These are phyloP conservation scores for Ilyonectria sp. DNA, from an alignment of 2,329 filamentous ascomycete species.

Conservation along the genomic window DNA sequence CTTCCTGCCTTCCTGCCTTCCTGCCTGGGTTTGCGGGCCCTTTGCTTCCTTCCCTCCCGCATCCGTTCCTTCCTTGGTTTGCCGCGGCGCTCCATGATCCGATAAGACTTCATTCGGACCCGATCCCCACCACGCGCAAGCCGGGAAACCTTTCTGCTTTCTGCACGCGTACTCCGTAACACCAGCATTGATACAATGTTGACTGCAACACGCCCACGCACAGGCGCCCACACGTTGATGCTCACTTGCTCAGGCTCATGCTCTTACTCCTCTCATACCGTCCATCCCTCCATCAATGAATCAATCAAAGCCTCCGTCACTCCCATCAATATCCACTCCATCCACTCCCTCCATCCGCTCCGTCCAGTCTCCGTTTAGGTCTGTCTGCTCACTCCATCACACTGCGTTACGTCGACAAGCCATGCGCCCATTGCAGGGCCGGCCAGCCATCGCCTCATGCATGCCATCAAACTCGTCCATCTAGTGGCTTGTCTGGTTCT, in stretches of 20 bases:
- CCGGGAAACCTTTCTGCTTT: slow-evolving; percentile 2
- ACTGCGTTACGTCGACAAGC: slow-evolving; percentile 24
- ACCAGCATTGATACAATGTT: slow-evolving; percentile 14
- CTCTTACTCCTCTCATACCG: slow-evolving; percentile 18
- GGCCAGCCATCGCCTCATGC: slow-evolving; percentile 29
- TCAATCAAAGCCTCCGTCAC: slow-evolving; percentile 26
- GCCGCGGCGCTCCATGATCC: slow-evolving; percentile 28
- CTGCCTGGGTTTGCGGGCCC: background rate
- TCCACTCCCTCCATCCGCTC: slow-evolving; percentile 34
- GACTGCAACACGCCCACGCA: slow-evolving; percentile 21
- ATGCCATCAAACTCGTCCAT: slow-evolving; percentile 27
- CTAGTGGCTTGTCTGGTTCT: slow-evolving; percentile 1
- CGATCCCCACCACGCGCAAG: slow-evolving; percentile 5
- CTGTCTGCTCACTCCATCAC: slow-evolving; percentile 25
- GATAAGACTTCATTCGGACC: slow-evolving; percentile 31
- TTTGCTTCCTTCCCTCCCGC: slow-evolving; percentile 10
- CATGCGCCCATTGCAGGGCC: slow-evolving; percentile 14
- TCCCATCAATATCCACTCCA: slow-evolving; percentile 29
- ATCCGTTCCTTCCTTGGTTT: slow-evolving; percentile 17
- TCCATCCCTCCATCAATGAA: slow-evolving; percentile 27
- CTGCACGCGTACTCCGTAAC: slow-evolving; percentile 10
- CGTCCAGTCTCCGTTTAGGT: slow-evolving; percentile 31
- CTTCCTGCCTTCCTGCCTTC: slow-evolving; percentile 1
- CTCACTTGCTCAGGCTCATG: slow-evolving; percentile 10
- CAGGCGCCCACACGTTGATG: slow-evolving; percentile 8